These are phyloP conservation scores for Abrus pulchellus DNA, from an alignment of 306 rosid genomes.

Conservation along the genomic window DNA sequence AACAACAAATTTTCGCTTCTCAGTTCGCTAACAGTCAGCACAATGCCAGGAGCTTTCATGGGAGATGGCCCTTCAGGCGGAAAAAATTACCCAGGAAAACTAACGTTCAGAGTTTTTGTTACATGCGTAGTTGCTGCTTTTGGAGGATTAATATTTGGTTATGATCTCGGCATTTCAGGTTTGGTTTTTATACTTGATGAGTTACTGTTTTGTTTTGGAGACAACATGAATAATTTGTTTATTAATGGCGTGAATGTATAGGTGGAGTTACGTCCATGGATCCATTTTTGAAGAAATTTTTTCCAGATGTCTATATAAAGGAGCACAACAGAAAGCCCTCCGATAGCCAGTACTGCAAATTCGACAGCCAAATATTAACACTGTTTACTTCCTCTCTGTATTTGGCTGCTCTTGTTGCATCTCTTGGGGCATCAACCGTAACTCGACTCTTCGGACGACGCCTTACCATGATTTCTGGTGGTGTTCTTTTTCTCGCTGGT, in stretches of 20 bases:
- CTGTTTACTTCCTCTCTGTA: constrained; percentile 69
- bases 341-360: constrained; percentile 61
- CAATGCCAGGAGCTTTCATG: constrained; percentile 22
- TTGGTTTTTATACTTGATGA: not conserved
- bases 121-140: constrained; percentile 56
- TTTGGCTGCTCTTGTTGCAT: constrained; percentile 60
- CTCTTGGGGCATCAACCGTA: constrained; percentile 42
- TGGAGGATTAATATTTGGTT: constrained; percentile 72
- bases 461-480: constrained; percentile 55
- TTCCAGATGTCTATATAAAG: constrained; percentile 57
- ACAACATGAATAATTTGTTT: not conserved
- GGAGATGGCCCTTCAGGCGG: not conserved
- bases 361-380: constrained; percentile 51
- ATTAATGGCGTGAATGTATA: not conserved
- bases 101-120: constrained; percentile 42
- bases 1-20: not conserved
- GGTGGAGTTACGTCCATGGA: constrained; percentile 82
- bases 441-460: constrained; percentile 56
- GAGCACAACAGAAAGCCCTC: constrained; percentile 44
- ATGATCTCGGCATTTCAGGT: constrained; percentile 72
- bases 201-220: not conserved
- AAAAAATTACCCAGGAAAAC: constrained; percentile 50
- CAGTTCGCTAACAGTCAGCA: not conserved
- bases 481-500: constrained; percentile 56
- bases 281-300: constrained; percentile 54